Percentiles rank a stretch among this genome's conserved stretches.
Evolutionary conservation across 1,284 basidiomycete species (phyloP).

Genomic region (Afroboletus lepidellus): DNA sequence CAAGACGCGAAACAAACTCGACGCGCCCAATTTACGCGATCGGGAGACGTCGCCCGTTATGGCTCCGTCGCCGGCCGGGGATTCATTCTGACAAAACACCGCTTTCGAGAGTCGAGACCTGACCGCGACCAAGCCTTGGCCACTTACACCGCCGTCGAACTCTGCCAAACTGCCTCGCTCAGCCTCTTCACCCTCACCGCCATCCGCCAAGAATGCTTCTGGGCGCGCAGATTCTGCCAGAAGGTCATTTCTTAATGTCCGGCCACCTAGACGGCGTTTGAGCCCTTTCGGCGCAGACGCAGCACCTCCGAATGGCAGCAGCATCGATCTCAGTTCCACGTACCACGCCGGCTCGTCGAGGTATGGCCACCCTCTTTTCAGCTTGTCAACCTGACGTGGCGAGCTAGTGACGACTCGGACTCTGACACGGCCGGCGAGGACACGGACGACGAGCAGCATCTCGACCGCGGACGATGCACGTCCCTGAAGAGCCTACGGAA

Average conservation of each 20-base stretch:
- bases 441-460: constrained; percentile 30
- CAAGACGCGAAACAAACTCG: constrained; percentile 7
- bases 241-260: constrained; percentile 38
- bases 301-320: constrained; percentile 29
- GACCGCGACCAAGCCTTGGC: neutral
- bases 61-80: constrained; percentile 11
- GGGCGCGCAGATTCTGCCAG: constrained; percentile 44
- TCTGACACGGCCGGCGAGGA: constrained; percentile 33
- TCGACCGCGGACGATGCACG: constrained; percentile 28
- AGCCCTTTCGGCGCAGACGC: constrained; percentile 22
- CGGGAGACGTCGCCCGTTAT: constrained; percentile 15
- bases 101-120: constrained; percentile 11
- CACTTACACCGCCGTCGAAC: constrained; percentile 8
- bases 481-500: constrained; percentile 27
- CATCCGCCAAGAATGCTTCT: constrained; percentile 43
- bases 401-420: constrained; percentile 31
- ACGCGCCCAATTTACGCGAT: constrained; percentile 1
- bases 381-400: constrained; percentile 9
- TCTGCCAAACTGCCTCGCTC: constrained; percentile 69
- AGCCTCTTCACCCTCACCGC: constrained; percentile 73
- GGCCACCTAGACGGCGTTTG: constrained; percentile 39
- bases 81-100: neutral
- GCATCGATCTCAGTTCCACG: constrained; percentile 76
- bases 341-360: constrained; percentile 79
- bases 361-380: constrained; percentile 35